Evolutionary conservation across 1,284 basidiomycete species (phyloP).

Genomic region (Tremellales sp.): DNA sequence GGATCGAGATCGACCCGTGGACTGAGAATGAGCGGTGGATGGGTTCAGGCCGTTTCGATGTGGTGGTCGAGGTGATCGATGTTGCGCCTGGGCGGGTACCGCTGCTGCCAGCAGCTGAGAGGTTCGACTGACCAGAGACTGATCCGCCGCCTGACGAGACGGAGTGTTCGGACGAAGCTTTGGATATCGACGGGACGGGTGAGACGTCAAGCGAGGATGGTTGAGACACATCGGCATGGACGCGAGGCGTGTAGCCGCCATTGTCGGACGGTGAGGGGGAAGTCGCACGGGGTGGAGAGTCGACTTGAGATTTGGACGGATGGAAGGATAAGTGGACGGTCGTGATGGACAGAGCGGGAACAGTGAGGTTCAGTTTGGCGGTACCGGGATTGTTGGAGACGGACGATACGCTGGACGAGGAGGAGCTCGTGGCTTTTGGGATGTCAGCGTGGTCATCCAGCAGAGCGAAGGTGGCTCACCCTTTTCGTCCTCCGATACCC

Average conservation of each 20-base stretch:
- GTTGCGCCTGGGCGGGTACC: background rate
- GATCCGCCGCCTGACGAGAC: constrained; percentile 9
- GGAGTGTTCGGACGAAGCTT: constrained; percentile 1
- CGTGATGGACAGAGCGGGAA: constrained; percentile 15
- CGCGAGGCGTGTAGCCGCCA: constrained; percentile 36
- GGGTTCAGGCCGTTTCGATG: constrained; percentile 28
- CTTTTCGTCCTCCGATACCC: constrained; percentile 34
- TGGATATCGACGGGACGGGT: constrained; percentile 5
- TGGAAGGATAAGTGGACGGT: constrained; percentile 38
- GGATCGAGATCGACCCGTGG: constrained; percentile 40
- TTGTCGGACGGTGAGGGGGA: constrained; percentile 20
- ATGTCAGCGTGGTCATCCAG: background rate
- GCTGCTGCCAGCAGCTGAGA: constrained; percentile 2
- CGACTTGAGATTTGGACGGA: constrained; percentile 14
- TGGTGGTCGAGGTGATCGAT: no score
- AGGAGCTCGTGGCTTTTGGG: constrained; percentile 19
- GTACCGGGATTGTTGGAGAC: constrained; percentile 20
- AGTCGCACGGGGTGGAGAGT: constrained; percentile 11
- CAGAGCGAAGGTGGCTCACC: constrained; percentile 14
- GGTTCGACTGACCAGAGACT: constrained; percentile 11
- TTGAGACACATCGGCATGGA: constrained; percentile 20
- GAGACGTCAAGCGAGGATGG: constrained; percentile 17
- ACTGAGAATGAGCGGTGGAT: constrained; percentile 42
- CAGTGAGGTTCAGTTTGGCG: constrained; percentile 16
- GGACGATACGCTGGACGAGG: constrained; percentile 30